These are phyloP conservation scores for Eucalyptus viminalis DNA, from an alignment of 345 rosid genomes.

Conservation along the genomic window DNA sequence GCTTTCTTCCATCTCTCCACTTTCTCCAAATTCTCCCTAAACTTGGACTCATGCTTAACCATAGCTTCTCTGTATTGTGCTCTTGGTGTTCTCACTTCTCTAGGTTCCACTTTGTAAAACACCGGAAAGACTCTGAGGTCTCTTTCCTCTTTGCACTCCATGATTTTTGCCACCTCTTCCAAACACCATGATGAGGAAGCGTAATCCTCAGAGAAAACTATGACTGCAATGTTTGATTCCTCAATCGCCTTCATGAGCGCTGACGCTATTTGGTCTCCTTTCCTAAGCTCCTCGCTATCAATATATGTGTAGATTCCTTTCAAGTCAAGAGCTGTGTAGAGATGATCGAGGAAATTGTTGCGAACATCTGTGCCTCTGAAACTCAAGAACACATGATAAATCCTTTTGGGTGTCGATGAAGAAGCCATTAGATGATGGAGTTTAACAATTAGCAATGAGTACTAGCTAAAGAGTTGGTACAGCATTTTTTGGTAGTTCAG, in stretches of 20 bases:
- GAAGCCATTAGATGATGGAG: not conserved
- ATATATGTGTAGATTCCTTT: not conserved
- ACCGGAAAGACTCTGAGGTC: not conserved
- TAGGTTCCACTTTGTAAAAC: not conserved
- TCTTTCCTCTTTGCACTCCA: not conserved
- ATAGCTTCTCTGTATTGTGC: not conserved
- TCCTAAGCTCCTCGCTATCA: not conserved
- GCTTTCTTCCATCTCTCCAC: not conserved
- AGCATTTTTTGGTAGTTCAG: not conserved
- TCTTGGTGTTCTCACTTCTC: not conserved
- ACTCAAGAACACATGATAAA: not conserved
- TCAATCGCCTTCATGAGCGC: not conserved
- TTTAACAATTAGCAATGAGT: accelerated
- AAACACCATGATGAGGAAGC: not conserved
- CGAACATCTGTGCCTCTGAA: not conserved
- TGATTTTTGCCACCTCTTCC: not conserved
- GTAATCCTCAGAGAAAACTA: not conserved
- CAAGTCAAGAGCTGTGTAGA: not conserved
- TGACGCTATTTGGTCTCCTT: not conserved
- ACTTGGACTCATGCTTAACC: not conserved
- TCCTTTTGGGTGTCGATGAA: accelerated
- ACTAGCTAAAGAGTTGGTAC: not conserved
- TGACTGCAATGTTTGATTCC: accelerated
- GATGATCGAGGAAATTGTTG: not conserved
- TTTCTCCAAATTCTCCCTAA: not conserved